Evolutionary conservation across 2,329 filamentous ascomycete species (phyloP), one percentile per base, ranked within the genome.

Genomic region (Aureobasidium sp.): DNA sequence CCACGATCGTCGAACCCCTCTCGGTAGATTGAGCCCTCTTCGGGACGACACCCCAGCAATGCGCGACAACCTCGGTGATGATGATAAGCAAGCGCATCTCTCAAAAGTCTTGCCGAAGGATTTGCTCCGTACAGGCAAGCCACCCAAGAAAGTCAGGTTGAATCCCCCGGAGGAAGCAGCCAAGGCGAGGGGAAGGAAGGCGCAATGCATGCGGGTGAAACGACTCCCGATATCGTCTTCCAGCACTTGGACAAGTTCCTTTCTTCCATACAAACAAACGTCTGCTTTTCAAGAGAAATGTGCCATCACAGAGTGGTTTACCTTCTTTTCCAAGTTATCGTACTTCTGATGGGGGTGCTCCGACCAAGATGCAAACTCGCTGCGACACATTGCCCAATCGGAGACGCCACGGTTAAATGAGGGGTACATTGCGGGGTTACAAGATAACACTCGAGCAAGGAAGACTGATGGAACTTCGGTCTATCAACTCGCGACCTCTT

Each of bases 351-450:
- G 14, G 25, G 36, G 36, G 22, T 41, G 36, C 31, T n/a, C 3
- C 12, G 31, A 55, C 51, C 37, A 3, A 55, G n/a, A 25, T n/a
- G n/a, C 17, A 15, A 7, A 34, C 11, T 27, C 49, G 5, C 22
- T 37, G 14, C 27, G 20, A 27, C 22, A 22, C 4, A n/a, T 17
- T 31, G 27, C 11, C 53, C 53, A 57, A 27, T 45, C 41, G 53
- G 53, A 57, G 36, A 57, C 36, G 53, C 41, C 53, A 57, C 34
- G 53, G 53, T 20, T 57, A 36, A 45, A 17, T 25, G 12, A 27
- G 45, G 52, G 42, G 12, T 25, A 57, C 53, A 57, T 34, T 17
- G 53, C 39, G 53, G 53, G 53, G 53, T 57, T 57, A 57, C 52
- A 11, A 34, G 12, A 57, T 22, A 44, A 17, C 39, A 45, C 20